A percentile compares a stretch with the other conserved stretches of the same genome.
Conservation (phyloP, 176 grass and related monocot species). For the Eragrostis curvula region DNA sequence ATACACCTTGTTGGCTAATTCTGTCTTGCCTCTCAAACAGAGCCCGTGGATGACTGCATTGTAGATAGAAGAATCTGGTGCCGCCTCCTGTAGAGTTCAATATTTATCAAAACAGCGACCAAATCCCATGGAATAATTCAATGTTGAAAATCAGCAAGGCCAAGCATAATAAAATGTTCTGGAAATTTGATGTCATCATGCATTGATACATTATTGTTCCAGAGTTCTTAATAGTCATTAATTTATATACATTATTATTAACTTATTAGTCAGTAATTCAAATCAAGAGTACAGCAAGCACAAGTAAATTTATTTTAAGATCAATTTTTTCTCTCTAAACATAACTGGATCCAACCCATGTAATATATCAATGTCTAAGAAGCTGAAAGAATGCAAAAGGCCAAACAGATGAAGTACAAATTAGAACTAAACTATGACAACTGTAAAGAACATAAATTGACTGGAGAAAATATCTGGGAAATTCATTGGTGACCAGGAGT, state of each 20-base stretch:
- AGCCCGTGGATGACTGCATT: conserved; percentile 78
- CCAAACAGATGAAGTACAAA: neutral
- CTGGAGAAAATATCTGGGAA: neutral
- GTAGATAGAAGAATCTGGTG: conserved; percentile 73
- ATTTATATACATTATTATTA: neutral
- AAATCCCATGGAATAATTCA: neutral
- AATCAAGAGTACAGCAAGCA: neutral
- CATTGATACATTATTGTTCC: neutral
- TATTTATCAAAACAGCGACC: neutral
- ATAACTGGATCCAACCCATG: neutral
- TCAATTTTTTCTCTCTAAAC: neutral
- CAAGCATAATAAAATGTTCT: neutral
- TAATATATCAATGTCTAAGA: neutral
- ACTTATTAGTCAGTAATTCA: neutral
- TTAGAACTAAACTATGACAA: conserved; percentile 10
- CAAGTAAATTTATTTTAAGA: neutral
- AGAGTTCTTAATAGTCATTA: neutral
- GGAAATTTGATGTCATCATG: neutral
- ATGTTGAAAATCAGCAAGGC: neutral
- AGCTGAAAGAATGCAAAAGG: neutral
- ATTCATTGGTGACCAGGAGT: no score
- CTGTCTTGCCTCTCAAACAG: conserved; percentile 68
- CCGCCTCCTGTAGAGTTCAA: conserved; percentile 44
- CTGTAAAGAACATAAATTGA: conserved; percentile 17
- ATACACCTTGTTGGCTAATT: conserved; percentile 62